phyloP scores from a whole-genome alignment of 2,329 filamentous ascomycete species.

The Pseudocercospora eumusae region DNA sequence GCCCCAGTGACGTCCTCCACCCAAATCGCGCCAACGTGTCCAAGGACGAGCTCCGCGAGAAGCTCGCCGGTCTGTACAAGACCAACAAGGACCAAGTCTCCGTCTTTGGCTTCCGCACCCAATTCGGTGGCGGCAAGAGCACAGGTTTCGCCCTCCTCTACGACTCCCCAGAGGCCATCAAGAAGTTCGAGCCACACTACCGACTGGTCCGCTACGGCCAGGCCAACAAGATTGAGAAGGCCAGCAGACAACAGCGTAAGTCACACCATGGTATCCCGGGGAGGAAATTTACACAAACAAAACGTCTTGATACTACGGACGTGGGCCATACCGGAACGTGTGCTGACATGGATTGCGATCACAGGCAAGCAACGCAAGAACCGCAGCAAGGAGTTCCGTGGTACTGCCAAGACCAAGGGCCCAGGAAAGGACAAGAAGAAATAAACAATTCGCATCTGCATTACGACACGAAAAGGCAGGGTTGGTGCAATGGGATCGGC shows the following conservation, averaged over 20 bases:
- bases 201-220: slow-evolving; percentile 91
- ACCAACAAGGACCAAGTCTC: slow-evolving; percentile 95
- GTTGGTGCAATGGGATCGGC: slow-evolving; percentile 24
- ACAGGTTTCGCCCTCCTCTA: slow-evolving; percentile 98
- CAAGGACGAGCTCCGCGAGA: slow-evolving; percentile 96
- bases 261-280: slow-evolving; percentile 43
- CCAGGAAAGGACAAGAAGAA: slow-evolving; percentile 85
- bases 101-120: slow-evolving; percentile 97
- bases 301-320: slow-evolving; percentile 13
- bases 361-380: slow-evolving; percentile 99
- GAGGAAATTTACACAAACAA: slow-evolving; percentile 7
- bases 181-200: slow-evolving; percentile 99
- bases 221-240: slow-evolving; percentile 93
- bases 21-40: slow-evolving; percentile 97
- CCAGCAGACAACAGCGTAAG: slow-evolving; percentile 98
- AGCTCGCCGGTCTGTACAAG: slow-evolving; percentile 97
- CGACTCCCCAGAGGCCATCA: slow-evolving; percentile 96
- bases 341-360: slow-evolving; percentile 28
- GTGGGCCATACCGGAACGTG: slow-evolving; percentile 11
- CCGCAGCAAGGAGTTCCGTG: slow-evolving; percentile 96
- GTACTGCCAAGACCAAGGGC: slow-evolving; percentile 98
- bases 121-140: slow-evolving; percentile 99
- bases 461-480: slow-evolving; percentile 15
- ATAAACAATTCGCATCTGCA: slow-evolving; percentile 34
- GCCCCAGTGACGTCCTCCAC: slow-evolving; percentile 93